Base-by-base conservation (phyloP, 2,329 filamentous ascomycete species). In the Diaporthe destruens region DNA sequence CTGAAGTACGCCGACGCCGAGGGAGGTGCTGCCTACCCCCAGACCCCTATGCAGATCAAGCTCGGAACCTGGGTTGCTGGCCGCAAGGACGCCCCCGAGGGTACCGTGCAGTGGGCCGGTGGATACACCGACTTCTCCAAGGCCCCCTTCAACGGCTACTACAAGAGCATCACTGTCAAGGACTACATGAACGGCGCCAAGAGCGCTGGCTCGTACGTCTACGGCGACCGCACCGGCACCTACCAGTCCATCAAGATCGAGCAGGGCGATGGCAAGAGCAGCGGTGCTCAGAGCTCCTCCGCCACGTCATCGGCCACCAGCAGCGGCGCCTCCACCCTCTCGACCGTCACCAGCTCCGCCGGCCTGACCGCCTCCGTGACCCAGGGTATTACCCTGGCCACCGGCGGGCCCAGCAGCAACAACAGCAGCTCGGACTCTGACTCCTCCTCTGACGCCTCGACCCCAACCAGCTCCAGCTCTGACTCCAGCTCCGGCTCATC, bases 21-120 rank as follows among this genome's bases (percentile, higher is more conserved):
- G 63, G 88, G 87, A 73, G 89, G 88, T 74, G 81, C 83, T 73
- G 86, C 84, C 80, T 94, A 87, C 82, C 92, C 92, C 2, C 92
- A 94, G 82, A 92, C 91, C 0, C 92, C 92, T 12, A 92, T 91
- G 87, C 87, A 88, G 71, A 79, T 92, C 77, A 90, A 90, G 84
- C 83, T 92, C 65, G 89, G 90, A 66, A 87, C 87, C 75, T 90
- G 87, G 85, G 81, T 86, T 56, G 87, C 83, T 29, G 88, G 87
- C 76, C 78, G 85, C 77, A 80, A 87, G 76, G 80, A 82, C 71
- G 80, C 84, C 49, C 80, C 85, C n/a, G 74, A 82, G 74, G 91
- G 91, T 61, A 92, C 90, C 32, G 86, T 92, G 72, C 79, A 88
- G 70, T 94, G 92, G 92, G 91, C 91, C 57, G 91, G 91, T 61